Evolutionary conservation across 495 filamentous ascomycete species (phyloP).

Genomic region (Aspergillus nanangensis): DNA sequence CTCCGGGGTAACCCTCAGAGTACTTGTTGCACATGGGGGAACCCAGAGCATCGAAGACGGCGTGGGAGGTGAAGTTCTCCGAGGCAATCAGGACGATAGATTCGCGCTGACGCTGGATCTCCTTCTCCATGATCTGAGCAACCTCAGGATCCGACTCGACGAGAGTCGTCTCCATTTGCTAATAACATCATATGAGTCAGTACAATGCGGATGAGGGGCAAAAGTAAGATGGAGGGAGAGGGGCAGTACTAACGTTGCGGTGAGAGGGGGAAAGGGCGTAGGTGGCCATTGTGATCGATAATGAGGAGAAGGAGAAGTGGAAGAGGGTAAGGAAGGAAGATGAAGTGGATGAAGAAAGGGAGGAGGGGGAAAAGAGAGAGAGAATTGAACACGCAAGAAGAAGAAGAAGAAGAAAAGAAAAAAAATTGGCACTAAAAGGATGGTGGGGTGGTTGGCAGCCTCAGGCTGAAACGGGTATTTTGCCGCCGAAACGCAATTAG

Average conservation of each 20-base stretch:
- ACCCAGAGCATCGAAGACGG: conserved; percentile 91
- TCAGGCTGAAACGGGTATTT: conserved; percentile 6
- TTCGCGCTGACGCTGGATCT: conserved; percentile 96
- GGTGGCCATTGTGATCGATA: conserved; percentile 46
- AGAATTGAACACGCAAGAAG: conserved; percentile 7
- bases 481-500: neutral
- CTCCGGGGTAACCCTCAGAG: conserved; percentile 97
- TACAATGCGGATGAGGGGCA: too few species aligned
- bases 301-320: conserved; percentile 10
- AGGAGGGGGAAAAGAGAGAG: conserved; percentile 1
- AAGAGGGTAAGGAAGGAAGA: conserved; percentile 3
- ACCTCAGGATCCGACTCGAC: conserved; percentile 86
- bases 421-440: neutral
- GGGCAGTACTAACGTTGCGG: conserved; percentile 64
- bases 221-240: neutral
- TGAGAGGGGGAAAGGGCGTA: conserved; percentile 90
- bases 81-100: conserved; percentile 98
- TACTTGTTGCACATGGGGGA: conserved; percentile 99
- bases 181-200: conserved; percentile 45
- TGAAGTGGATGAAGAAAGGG: conserved; percentile 1
- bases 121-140: conserved; percentile 88
- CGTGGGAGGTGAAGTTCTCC: conserved; percentile 98
- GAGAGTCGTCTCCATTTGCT: conserved; percentile 90
- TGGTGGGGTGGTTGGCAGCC: conserved; percentile 10
- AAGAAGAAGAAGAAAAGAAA: neutral